Evolutionary conservation across 441 rosid species (phyloP).

Genomic region (Viola pubescens): DNA sequence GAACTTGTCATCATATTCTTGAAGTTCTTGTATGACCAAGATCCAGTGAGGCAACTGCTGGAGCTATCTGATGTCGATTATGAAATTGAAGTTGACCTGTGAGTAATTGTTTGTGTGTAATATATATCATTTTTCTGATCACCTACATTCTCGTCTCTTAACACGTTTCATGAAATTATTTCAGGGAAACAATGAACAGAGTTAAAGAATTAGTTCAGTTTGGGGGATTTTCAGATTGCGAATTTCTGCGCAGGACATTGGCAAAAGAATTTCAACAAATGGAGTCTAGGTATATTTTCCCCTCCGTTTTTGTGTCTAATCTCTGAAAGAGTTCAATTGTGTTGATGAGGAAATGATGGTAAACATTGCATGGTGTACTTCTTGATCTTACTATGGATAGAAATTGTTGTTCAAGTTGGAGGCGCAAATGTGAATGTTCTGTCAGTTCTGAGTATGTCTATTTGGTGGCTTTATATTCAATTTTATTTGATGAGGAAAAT

Average conservation of each 20-base stretch:
- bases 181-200: constrained; percentile 70
- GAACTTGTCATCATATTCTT: constrained; percentile 85
- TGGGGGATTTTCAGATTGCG: constrained; percentile 72
- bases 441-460: neutral
- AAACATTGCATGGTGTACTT: neutral
- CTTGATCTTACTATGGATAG: neutral
- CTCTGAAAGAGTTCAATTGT: constrained; percentile 5
- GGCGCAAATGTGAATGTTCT: neutral
- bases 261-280: constrained; percentile 68
- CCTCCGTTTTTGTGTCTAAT: constrained; percentile 11
- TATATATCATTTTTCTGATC: constrained; percentile 5
- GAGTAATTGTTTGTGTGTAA: constrained; percentile 28
- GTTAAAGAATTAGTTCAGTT: constrained; percentile 56
- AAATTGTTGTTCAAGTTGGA: neutral
- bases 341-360: neutral
- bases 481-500: neutral
- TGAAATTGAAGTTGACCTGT: constrained; percentile 60
- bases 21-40: constrained; percentile 90
- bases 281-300: constrained; percentile 55
- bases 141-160: neutral
- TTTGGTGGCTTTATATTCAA: neutral
- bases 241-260: constrained; percentile 61
- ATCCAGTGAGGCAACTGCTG: constrained; percentile 73
- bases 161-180: constrained; percentile 1
- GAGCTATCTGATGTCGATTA: constrained; percentile 53